Evolutionary conservation across 108 stramenopile genomes (phyloP), one percentile per base, ranked within the genome.

Genomic region (Cyclotella atomus): DNA sequence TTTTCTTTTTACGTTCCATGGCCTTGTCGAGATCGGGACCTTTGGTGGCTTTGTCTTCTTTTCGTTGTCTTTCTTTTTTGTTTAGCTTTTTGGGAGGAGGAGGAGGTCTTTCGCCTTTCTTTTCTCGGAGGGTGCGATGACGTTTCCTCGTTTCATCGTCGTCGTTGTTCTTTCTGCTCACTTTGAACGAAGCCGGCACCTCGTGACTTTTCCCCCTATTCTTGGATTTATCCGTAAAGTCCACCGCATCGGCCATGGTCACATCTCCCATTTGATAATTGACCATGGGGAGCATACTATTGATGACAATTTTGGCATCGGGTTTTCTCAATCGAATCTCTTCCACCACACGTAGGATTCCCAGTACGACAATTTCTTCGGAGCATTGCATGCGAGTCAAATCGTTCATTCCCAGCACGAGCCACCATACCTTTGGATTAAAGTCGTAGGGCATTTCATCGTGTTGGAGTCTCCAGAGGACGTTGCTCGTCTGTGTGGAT

Each of bases 361-460:
- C 93, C 10, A 92, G 24, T 3, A 95, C 76, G 1, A 88, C 87
- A 24, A 92, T 84, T 83, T 95, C 91, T 68, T 92, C 93, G 55
- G 88, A 89, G 65, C 93, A 95, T 69, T 89, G 82, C 78, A 80
- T 83, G 20, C 88, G 75, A 16, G 79, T 88, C 20, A 95, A 55
- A 70, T 95, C 93, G 69, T 95, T 95, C 84, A 91, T 79, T n/a
- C 93, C 93, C 16, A 95, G 46, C 23, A 78, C 70, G 10, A 95
- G 49, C 93, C 93, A 95, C 91, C 91, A 95, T 36, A 95, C 78
- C 68, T 85, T 84, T 2, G 93, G 93, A 49, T 89, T 87, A 70
- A 95, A 91, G 36, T 76, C 86, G 12, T 77, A 52, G 0, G 93
- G 88, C 79, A 84, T 77, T 79, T 84, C 83, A 44, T 79, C 70